Evolutionary conservation across 2,329 filamentous ascomycete genomes (phyloP).

Genomic region (Tolypocladium nubicola): DNA sequence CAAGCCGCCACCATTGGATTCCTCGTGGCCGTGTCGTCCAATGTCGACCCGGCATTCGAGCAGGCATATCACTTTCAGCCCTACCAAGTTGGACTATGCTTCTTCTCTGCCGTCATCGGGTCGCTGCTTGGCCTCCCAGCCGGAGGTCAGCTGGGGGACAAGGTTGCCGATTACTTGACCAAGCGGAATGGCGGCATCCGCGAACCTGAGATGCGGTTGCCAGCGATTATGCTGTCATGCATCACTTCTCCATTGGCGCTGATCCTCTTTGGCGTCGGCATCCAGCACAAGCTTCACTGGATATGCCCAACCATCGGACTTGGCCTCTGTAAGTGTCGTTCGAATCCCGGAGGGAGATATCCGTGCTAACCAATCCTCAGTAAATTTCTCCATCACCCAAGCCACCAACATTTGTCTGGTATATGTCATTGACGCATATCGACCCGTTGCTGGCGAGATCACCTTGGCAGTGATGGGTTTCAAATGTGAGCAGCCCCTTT

Average conservation of each 20-base stretch:
- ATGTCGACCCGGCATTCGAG: slow-evolving; percentile 33
- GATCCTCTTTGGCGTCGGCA: slow-evolving; percentile 36
- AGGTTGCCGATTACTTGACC: slow-evolving; percentile 37
- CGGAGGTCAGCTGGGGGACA: slow-evolving; percentile 37
- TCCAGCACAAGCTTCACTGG: slow-evolving; percentile 38
- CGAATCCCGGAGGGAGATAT: not conserved
- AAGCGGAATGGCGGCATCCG: slow-evolving; percentile 42
- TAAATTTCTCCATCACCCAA: slow-evolving; percentile 46
- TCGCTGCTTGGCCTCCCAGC: slow-evolving; percentile 36
- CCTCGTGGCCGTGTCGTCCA: slow-evolving; percentile 42
- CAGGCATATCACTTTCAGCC: slow-evolving; percentile 31
- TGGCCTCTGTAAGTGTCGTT: slow-evolving; percentile 31
- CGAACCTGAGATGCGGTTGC: slow-evolving; percentile 51
- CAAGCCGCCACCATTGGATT: slow-evolving; percentile 46
- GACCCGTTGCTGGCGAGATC: slow-evolving; percentile 45
- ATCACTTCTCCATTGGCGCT: slow-evolving; percentile 36
- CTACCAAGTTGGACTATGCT: slow-evolving; percentile 40
- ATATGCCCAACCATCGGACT: slow-evolving; percentile 45
- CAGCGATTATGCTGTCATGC: slow-evolving; percentile 38
- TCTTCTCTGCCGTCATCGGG: slow-evolving; percentile 36
- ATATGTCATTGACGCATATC: slow-evolving; percentile 47
- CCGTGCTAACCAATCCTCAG: slow-evolving; percentile 14
- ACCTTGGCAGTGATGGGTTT: slow-evolving; percentile 42
- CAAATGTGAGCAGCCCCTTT: slow-evolving; percentile 29
- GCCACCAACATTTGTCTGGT: slow-evolving; percentile 45